These are phyloP conservation scores for Yamadazyma kitorensis DNA, from an alignment of 805 yeast genomes.

Conservation along the genomic window DNA sequence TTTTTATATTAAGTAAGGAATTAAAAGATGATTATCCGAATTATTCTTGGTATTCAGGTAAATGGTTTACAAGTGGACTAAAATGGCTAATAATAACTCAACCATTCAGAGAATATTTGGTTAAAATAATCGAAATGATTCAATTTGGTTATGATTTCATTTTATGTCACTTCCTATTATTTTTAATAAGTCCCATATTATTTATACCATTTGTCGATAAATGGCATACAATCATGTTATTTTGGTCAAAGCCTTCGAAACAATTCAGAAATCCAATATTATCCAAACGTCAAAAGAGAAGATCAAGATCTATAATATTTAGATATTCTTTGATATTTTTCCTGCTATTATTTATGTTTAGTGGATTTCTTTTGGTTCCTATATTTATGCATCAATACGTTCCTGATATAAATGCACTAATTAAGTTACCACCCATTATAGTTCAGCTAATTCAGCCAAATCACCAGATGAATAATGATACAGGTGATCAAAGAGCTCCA, in stretches of 20 bases:
- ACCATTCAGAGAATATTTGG: slow-evolving; percentile 45
- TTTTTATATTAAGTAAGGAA: slow-evolving; percentile 41
- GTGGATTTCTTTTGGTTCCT: slow-evolving; percentile 47
- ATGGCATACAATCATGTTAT: slow-evolving; percentile 47
- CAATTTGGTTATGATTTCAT: slow-evolving; percentile 48
- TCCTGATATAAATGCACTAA: slow-evolving; percentile 6
- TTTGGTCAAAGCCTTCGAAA: slow-evolving; percentile 46
- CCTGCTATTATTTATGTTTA: slow-evolving; percentile 35
- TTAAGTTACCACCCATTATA: slow-evolving; percentile 13
- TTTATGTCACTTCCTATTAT: slow-evolving; percentile 41
- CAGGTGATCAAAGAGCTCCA: slow-evolving; percentile 58
- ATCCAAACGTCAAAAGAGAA: slow-evolving; percentile 36
- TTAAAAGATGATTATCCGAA: slow-evolving; percentile 38
- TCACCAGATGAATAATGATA: slow-evolving; percentile 61
- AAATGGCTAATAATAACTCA: slow-evolving; percentile 40
- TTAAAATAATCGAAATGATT: slow-evolving; percentile 45
- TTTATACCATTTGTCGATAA: slow-evolving; percentile 47
- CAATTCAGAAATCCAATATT: slow-evolving; percentile 37
- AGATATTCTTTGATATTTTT: slow-evolving; percentile 49
- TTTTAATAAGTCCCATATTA: slow-evolving; percentile 38
- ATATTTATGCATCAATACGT: slow-evolving; percentile 21
- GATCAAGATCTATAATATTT: slow-evolving; percentile 24
- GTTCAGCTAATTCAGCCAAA: slow-evolving; percentile 52
- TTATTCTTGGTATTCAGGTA: slow-evolving; percentile 55
- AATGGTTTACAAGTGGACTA: slow-evolving; percentile 40